Evolutionary conservation across 148 eudicot genomes (phyloP).

Genomic region (Persicaria maculosa): DNA sequence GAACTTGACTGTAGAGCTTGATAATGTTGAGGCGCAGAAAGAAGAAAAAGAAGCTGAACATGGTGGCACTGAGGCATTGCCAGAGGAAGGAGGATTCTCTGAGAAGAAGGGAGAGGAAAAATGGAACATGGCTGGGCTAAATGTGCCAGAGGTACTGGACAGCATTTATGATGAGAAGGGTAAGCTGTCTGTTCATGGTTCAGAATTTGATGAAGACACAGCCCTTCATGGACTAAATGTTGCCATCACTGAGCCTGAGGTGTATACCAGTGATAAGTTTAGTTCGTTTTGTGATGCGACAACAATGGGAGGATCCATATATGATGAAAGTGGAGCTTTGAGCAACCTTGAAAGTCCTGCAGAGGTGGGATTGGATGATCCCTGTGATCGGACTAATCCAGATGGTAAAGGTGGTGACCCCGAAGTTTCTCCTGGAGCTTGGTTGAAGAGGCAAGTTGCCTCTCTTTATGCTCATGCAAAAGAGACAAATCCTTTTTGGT

Average conservation of each 20-base stretch:
- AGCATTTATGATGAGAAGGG: slow-evolving; percentile 36
- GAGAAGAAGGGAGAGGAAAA: slow-evolving; percentile 33
- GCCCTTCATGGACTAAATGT: slow-evolving; percentile 25
- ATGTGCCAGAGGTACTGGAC: slow-evolving; percentile 31
- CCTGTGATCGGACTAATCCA: slow-evolving; percentile 17
- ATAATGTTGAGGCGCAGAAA: slow-evolving; percentile 8
- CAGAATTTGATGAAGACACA: slow-evolving; percentile 30
- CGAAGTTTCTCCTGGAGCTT: slow-evolving; percentile 41
- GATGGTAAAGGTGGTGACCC: slow-evolving; percentile 26
- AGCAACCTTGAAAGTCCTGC: slow-evolving; percentile 24
- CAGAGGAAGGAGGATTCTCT: slow-evolving; percentile 26
- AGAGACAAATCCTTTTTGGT: slow-evolving; percentile 63
- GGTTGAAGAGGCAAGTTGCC: slow-evolving; percentile 57
- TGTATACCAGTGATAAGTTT: slow-evolving; percentile 12
- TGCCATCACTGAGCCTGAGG: slow-evolving; percentile 31
- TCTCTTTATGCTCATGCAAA: slow-evolving; percentile 54
- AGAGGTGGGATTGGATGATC: slow-evolving; percentile 18
- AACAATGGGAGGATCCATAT: slow-evolving; percentile 20
- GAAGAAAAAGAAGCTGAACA: slow-evolving; percentile 26
- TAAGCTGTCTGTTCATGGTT: slow-evolving; percentile 28
- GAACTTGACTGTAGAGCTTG: slow-evolving; percentile 60
- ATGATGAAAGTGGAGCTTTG: slow-evolving; percentile 17
- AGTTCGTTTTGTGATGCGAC: slow-evolving; percentile 15
- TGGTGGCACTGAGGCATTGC: slow-evolving; percentile 21
- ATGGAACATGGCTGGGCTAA: slow-evolving; percentile 24